phyloP scores from a whole-genome alignment of 2,329 filamentous ascomycete species.

The Fusarium euwallaceae region DNA sequence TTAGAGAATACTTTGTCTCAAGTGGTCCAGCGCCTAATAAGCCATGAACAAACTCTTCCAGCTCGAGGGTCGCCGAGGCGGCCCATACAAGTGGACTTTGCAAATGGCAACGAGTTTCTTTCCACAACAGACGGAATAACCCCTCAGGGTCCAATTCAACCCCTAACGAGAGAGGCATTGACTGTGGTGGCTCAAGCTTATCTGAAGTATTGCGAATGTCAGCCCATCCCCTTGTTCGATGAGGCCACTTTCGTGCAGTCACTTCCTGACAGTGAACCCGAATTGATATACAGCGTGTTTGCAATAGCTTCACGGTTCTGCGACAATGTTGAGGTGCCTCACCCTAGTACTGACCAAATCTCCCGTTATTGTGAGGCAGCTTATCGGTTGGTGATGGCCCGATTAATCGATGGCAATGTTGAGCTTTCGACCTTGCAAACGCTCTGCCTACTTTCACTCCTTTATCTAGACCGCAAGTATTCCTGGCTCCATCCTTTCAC shows the following conservation, averaged over 20 bases:
- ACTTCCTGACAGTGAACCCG: background rate
- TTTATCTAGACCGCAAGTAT: background rate
- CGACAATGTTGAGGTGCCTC: background rate
- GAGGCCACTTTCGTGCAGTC: slow-evolving; percentile 4
- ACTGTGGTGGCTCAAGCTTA: slow-evolving; percentile 1
- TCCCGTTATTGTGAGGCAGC: background rate
- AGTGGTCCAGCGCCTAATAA: background rate
- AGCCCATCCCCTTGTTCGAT: slow-evolving; percentile 18
- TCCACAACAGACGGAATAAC: too few relatives aligned
- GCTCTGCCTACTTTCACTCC: slow-evolving; percentile 6
- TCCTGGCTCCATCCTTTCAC: background rate
- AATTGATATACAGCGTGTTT: background rate
- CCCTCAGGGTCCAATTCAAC: background rate
- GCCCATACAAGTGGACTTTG: background rate
- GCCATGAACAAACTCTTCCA: background rate
- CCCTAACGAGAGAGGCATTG: background rate
- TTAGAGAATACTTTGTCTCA: background rate
- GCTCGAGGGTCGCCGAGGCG: background rate
- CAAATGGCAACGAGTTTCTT: background rate
- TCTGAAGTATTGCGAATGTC: slow-evolving; percentile 14
- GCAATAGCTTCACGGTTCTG: background rate
- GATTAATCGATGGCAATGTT: background rate
- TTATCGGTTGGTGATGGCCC: background rate
- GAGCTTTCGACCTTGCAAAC: slow-evolving; percentile 17
- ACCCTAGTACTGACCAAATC: background rate